Base-by-base conservation (phyloP, 2,329 filamentous ascomycete genomes). In the Chaetomium globosum region DNA sequence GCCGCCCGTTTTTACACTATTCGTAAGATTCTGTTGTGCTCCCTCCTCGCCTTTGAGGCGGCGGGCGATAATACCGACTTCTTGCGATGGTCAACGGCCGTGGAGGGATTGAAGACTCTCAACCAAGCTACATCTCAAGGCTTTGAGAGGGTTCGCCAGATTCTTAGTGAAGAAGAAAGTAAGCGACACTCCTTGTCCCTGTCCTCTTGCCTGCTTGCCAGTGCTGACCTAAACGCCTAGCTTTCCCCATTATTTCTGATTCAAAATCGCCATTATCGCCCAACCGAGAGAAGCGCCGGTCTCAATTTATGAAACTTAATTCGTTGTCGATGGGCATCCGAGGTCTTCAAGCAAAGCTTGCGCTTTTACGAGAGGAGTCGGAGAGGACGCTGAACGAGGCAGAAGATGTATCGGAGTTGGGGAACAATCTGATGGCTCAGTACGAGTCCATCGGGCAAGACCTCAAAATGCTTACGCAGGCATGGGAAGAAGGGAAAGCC, bases 391-490 rank as follows among this genome's bases (percentile, higher is more conserved):
- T 97, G 31, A 91, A 96, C 72, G 87, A 89, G 71, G 87, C 90
- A 46, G 82, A 83, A 65, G 87, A 89, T 71, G 86, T 91, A 21
- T 86, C 87, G 4, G 91, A 96, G 70, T 84, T 97, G 19, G 92
- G 91, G 0, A 85, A 89, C 0, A 88, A 87, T 68, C 83, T 98
- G 48, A 89, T 97, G 83, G 80, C 88, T 26, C 95, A 98, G 73
- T 99, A 98, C 76, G 95, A 99, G 64, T 94, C 93, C 4, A 96
- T 99, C 68, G 95, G 95, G 2, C 83, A 88, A 30, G 95, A 99
- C 73, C 83, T 99, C 53, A 89, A 89, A 75, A 85, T 89, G 52
- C 80, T 97, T 58, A 87, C 93, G 77, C 84, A 90, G 68, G 90
- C 92, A 68, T 97, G 93, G 93, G 92, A 96, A 72, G 86, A 89